phyloP scores from a whole-genome alignment of 306 rosid species.

The Lupinus albus region DNA sequence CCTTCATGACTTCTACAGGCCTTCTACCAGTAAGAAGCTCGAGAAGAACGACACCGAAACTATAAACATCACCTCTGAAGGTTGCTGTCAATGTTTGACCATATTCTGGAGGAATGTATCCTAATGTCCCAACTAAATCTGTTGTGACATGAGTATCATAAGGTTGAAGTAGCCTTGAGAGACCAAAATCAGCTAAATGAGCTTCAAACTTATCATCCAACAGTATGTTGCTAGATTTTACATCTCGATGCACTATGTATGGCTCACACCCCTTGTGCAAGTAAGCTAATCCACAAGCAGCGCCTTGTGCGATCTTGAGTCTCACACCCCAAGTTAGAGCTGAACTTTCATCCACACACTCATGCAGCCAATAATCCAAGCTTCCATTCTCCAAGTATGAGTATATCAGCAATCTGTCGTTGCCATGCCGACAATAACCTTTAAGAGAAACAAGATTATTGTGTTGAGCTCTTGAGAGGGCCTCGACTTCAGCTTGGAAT shows the following conservation, averaged over 20 bases:
- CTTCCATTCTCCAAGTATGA: slow-evolving; percentile 89
- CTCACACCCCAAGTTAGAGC: slow-evolving; percentile 69
- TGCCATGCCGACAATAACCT: slow-evolving; percentile 72
- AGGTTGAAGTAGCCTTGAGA: slow-evolving; percentile 70
- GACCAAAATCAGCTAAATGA: slow-evolving; percentile 83
- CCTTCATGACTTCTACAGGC: slow-evolving; percentile 76
- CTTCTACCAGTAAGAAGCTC: slow-evolving; percentile 76
- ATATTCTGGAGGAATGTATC: slow-evolving; percentile 84
- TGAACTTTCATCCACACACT: slow-evolving; percentile 57
- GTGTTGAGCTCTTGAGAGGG: slow-evolving; percentile 88
- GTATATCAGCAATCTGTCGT: slow-evolving; percentile 71
- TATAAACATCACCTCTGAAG: slow-evolving; percentile 74
- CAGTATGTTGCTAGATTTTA: slow-evolving; percentile 82
- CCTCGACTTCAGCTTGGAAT: slow-evolving; percentile 84
- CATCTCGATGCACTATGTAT: slow-evolving; percentile 71
- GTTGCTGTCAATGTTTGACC: slow-evolving; percentile 75
- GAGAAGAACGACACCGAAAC: slow-evolving; percentile 84
- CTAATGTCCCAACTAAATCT: slow-evolving; percentile 77
- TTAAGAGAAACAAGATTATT: slow-evolving; percentile 80
- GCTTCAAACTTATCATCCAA: slow-evolving; percentile 69
- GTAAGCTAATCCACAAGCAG: slow-evolving; percentile 74
- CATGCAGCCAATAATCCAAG: slow-evolving; percentile 85
- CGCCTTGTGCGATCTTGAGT: slow-evolving; percentile 73
- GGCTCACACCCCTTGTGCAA: slow-evolving; percentile 77
- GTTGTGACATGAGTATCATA: slow-evolving; percentile 81